Evolutionary conservation across 1,284 basidiomycete genomes (phyloP).

Genomic region (Neotropicomus parvogracilis): DNA sequence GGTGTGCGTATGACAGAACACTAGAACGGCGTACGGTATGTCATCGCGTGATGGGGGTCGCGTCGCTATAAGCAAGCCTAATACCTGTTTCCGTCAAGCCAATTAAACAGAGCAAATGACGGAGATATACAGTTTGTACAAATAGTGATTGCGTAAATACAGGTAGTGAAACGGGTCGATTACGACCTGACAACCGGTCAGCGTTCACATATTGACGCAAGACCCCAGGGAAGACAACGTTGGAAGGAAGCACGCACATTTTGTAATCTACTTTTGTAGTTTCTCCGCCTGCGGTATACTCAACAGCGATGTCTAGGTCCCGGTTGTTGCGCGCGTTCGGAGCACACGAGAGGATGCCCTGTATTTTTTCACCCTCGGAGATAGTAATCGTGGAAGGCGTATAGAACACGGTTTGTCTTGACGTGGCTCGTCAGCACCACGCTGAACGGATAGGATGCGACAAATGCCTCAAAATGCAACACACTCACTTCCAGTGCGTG

Average conservation of each 20-base stretch:
- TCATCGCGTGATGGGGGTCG: neutral
- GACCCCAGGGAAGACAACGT: constrained; percentile 8
- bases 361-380: constrained; percentile 67
- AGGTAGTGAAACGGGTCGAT: constrained; percentile 25
- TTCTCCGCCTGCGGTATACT: constrained; percentile 52
- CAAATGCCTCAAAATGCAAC: neutral
- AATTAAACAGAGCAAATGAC: constrained; percentile 1
- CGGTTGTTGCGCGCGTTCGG: constrained; percentile 91
- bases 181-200: constrained; percentile 73
- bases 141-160: constrained; percentile 1
- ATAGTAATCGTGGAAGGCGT: constrained; percentile 74
- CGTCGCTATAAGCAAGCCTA: constrained; percentile 18
- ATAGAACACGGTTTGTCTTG: constrained; percentile 94
- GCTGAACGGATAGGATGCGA: neutral
- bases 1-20: neutral
- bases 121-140: constrained; percentile 12
- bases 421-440: constrained; percentile 4
- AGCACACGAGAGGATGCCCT: constrained; percentile 69
- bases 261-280: constrained; percentile 60
- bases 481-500: constrained; percentile 93
- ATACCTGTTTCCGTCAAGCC: constrained; percentile 25
- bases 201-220: constrained; percentile 37
- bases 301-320: constrained; percentile 85
- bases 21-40: neutral
- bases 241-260: constrained; percentile 61